phyloP scores from a whole-genome alignment of 208 protist species.

The Balamuthia mandrillaris region DNA sequence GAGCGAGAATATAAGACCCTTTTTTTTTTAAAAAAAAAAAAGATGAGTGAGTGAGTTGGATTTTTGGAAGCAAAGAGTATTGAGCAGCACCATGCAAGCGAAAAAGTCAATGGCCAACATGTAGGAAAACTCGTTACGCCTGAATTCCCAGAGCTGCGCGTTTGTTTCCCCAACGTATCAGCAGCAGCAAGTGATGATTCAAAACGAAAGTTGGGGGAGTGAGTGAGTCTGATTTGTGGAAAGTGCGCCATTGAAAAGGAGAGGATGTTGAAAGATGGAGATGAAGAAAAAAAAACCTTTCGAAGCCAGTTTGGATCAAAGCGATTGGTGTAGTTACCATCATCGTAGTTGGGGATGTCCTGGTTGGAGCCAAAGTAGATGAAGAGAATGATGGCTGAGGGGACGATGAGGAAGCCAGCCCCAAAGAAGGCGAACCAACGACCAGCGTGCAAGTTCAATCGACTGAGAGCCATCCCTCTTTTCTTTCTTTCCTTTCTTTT shows the following conservation, averaged over 20 bases:
- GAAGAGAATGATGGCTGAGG: background rate
- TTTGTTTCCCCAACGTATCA: background rate
- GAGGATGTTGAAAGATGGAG: background rate
- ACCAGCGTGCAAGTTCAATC: too few relatives aligned
- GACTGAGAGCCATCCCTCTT: too few relatives aligned
- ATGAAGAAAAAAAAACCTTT: background rate
- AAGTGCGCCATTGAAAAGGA: background rate
- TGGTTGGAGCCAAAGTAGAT: conserved; percentile 21
- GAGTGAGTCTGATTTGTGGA: background rate
- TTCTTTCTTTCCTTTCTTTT: too few relatives aligned
- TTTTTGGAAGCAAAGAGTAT: background rate
- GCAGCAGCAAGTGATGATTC: background rate
- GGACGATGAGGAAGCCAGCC: too few relatives aligned
- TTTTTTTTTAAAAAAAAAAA: background rate
- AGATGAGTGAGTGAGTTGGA: background rate
- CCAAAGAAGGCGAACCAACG: too few relatives aligned
- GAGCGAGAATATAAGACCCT: conserved; percentile 12
- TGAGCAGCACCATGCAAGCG: background rate
- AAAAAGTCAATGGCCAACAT: conserved; percentile 21
- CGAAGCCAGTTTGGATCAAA: background rate
- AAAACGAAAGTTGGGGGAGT: background rate
- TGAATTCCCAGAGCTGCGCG: background rate
- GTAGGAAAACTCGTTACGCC: background rate
- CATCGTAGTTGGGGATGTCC: background rate
- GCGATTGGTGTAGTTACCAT: background rate